Conservation (phyloP, 345 rosid genomes). For the Isatis tinctoria region DNA sequence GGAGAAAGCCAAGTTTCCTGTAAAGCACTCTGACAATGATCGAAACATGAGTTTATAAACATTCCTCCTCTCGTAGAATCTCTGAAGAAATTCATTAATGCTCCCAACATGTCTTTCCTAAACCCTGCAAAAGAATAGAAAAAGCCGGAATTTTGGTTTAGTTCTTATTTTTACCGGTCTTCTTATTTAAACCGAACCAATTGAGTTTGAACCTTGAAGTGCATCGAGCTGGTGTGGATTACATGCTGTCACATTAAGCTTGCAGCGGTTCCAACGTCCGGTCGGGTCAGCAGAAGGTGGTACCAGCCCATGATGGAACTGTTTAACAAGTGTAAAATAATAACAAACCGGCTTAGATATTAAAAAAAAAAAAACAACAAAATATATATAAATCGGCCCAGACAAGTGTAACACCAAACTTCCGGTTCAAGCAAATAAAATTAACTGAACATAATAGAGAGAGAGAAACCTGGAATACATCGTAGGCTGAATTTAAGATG, state of each 20-base stretch:
- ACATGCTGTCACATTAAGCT: slow-evolving; percentile 55
- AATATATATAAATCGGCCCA: slow-evolving; percentile 7
- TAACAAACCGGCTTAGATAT: neutral
- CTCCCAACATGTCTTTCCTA: slow-evolving; percentile 66
- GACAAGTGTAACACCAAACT: neutral
- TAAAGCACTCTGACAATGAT: slow-evolving; percentile 92
- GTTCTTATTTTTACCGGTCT: neutral
- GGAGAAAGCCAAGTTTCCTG: slow-evolving; percentile 84
- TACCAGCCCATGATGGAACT: slow-evolving; percentile 80
- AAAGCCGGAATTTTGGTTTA: neutral
- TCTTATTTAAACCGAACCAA: neutral
- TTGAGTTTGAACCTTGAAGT: slow-evolving; percentile 52
- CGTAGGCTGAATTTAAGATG: slow-evolving; percentile 88
- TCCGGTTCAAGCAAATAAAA: neutral
- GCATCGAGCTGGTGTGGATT: slow-evolving; percentile 45
- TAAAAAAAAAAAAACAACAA: neutral
- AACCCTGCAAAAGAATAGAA: slow-evolving; percentile 56
- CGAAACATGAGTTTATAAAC: slow-evolving; percentile 90
- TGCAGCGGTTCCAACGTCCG: slow-evolving; percentile 77
- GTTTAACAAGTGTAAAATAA: slow-evolving; percentile 5
- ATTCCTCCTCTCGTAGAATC: slow-evolving; percentile 57
- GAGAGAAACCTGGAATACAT: slow-evolving; percentile 65
- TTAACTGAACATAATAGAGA: neutral
- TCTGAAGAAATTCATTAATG: slow-evolving; percentile 40
- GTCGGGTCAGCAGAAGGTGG: slow-evolving; percentile 70